Evolutionary conservation across 2,329 filamentous ascomycete genomes (phyloP), one percentile per base, ranked within the genome.

Genomic region (Xylaria arbuscula): DNA sequence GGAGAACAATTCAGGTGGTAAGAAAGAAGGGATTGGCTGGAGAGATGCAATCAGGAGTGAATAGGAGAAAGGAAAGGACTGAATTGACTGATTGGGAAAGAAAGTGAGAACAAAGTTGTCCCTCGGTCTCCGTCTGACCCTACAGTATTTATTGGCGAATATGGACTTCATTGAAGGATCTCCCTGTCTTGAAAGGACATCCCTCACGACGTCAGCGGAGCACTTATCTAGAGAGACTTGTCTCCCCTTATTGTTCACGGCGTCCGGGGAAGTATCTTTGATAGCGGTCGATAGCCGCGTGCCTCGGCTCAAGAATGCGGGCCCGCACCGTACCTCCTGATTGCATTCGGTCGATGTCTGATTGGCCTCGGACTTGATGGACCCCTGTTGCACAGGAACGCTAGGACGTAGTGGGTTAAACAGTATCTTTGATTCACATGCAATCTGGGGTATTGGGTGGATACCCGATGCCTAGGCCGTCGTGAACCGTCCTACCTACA

Each of bases 221-320:
- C 55, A 40, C 63, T 22, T 69, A 70, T 61, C 61, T 17, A 2
- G 1, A 2, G 56, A 10, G 45, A 69, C 67, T 13, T 69, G 5
- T 10, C 11, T 19, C 19, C 7, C 11, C 9, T 2, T 2, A 11
- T 34, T 7, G 17, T 2, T 1, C 11, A 28, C 5, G 3, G 54
- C n/a, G 42, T 1, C 2, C 13, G 2, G 13, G 3, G 11, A 67
- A 6, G 68, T 70, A 62, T 9, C 22, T 28, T 19, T 70, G 60
- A 2, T 70, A 70, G 47, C 32, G 17, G 5, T 38, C 32, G 22
- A 32, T 54, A 60, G 34, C 36, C 56, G 55, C 15, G 53, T 64
- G 65, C 68, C 68, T 67, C 64, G 68, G 68, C 64, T 70, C 22
- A 50, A 50, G 38, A 34, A 24, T 17, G 55, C 13, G 24, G 59